Evolutionary conservation across 75 land plant species (phyloP), one percentile per base, ranked within the genome.

Genomic region (Picea sitchensis): DNA sequence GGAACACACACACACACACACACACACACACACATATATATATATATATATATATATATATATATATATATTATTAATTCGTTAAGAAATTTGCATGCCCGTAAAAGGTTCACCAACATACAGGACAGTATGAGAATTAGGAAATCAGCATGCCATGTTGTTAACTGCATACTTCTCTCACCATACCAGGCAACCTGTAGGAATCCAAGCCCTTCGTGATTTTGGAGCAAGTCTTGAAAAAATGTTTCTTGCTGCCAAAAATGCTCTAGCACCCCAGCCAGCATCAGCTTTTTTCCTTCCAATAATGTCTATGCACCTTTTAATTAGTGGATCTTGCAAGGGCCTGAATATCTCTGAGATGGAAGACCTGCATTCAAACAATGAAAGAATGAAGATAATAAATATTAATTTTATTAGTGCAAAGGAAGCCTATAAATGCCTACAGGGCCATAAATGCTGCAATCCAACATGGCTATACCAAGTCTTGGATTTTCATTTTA

Each of bases 121-220:
- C 15, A 26, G 36, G 64, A 30, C 8, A 76, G 26, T 3, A 61
- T 18, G 12, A 79, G 47, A 51, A 14, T 14, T 9, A 75, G 14
- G 15, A 64, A 41, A 41, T 32, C 61, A 62, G 18, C 17, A 44
- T 44, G 18, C 73, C 34, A 20, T 76, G 18, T 32, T 31, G 54
- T 51, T 59, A 69, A 47, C 60, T 54, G 51, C 18, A 57, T 15
- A 15, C 31, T 76, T 15, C 2, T 21, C 41, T 78, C 31, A 21
- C 14, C 75, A 57, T 90, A 96, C 99, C 95, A 96, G 75, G 83
- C 95, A 92, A 9, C 95, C 99, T 69, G 99, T 96, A 54, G 99
- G 99, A 77, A 94, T 78, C 99, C 99, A 96, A 83, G 86, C 86
- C 80, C 89, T 90, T 79, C 88, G 86, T 61, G 94, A 83, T 26